Percentiles rank a stretch among this genome's conserved stretches.
Conservation (phyloP, 495 filamentous ascomycete genomes). For the Neurospora sp. region DNA sequence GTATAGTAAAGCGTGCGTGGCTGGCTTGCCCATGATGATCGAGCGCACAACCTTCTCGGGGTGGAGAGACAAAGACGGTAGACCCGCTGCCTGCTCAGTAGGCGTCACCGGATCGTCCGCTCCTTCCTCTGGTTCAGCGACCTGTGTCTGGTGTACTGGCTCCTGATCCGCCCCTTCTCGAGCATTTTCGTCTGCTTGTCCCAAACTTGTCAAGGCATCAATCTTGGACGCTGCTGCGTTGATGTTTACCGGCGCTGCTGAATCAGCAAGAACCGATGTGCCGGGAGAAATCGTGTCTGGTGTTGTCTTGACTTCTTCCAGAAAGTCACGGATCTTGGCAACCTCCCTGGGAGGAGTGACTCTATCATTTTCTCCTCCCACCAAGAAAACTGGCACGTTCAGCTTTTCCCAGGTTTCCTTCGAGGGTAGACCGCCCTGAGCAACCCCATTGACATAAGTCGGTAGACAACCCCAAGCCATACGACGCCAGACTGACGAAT, state of each 20-base stretch:
- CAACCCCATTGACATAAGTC: slow-evolving; percentile 35
- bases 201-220: not conserved
- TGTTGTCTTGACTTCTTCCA: slow-evolving; percentile 9
- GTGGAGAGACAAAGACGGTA: slow-evolving; percentile 31
- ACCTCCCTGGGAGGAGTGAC: slow-evolving; percentile 64
- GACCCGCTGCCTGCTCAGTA: slow-evolving; percentile 19
- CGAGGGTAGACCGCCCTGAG: slow-evolving; percentile 57
- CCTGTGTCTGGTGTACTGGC: not conserved
- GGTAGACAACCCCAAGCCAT: slow-evolving; percentile 69
- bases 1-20: slow-evolving; percentile 78
- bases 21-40: slow-evolving; percentile 63
- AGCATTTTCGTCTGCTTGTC: not conserved
- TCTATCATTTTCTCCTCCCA: slow-evolving; percentile 67
- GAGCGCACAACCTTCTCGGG: slow-evolving; percentile 52
- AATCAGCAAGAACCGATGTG: slow-evolving; percentile 21
- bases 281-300: not conserved
- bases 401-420: slow-evolving; percentile 64
- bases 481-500: slow-evolving; percentile 68
- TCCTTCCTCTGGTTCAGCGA: slow-evolving; percentile 18
- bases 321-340: slow-evolving; percentile 45
- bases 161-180: not conserved
- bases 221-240: slow-evolving; percentile 1
- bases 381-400: slow-evolving; percentile 60
- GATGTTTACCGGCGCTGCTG: slow-evolving; percentile 34
- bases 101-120: slow-evolving; percentile 39